These are phyloP conservation scores for Lecanicillium sp. DNA, from an alignment of 2,329 filamentous ascomycete species.

Conservation along the genomic window DNA sequence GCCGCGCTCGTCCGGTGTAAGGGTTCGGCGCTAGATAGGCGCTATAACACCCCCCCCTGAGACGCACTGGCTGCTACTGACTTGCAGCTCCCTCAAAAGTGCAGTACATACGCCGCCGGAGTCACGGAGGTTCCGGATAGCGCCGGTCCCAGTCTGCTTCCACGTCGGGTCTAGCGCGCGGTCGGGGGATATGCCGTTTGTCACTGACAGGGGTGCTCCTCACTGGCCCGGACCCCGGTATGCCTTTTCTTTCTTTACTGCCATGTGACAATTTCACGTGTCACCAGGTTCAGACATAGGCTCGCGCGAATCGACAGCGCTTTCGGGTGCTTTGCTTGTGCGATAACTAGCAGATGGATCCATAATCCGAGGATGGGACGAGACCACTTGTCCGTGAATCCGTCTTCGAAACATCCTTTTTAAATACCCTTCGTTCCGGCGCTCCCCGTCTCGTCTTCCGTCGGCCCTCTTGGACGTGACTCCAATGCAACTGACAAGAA, in stretches of 20 bases:
- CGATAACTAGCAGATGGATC: slow-evolving; percentile 9
- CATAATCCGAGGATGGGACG: slow-evolving; percentile 10
- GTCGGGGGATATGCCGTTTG: slow-evolving; percentile 4
- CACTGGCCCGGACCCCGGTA: not conserved
- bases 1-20: too few relatives aligned
- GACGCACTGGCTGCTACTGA: too few relatives aligned
- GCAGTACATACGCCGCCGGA: slow-evolving; percentile 1
- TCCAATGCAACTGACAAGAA: slow-evolving; percentile 20
- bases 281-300: slow-evolving; percentile 7
- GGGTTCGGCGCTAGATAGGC: too few relatives aligned
- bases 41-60: too few relatives aligned
- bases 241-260: slow-evolving; percentile 2
- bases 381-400: slow-evolving; percentile 6
- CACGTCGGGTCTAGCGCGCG: not conserved
- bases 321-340: slow-evolving; percentile 7
- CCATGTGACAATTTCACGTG: slow-evolving; percentile 11
- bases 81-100: too few relatives aligned
- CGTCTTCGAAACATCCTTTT: slow-evolving; percentile 3
- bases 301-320: not conserved
- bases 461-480: slow-evolving; percentile 8
- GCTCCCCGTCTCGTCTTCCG: slow-evolving; percentile 1
- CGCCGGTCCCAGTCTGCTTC: slow-evolving; percentile 7
- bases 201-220: not conserved
- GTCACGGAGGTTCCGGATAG: slow-evolving; percentile 8
- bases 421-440: slow-evolving; percentile 4